Evolutionary conservation across 106 monocot species (phyloP).

Genomic region (Apostasia ramifera): DNA sequence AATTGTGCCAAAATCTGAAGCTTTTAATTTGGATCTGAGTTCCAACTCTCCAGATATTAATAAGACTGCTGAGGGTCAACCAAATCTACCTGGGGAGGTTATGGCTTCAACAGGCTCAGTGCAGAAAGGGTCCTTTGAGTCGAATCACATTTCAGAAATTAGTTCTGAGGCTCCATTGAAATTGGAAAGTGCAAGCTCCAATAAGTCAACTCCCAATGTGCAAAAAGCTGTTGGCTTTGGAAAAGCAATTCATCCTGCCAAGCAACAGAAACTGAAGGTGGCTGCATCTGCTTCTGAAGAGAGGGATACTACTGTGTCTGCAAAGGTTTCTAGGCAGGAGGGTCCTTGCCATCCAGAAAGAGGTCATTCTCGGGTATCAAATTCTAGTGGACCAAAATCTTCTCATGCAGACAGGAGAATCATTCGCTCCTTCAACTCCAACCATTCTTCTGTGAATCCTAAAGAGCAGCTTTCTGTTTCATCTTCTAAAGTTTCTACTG

Average conservation of each 20-base stretch:
- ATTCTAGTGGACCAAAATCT: conserved; percentile 27
- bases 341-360: conserved; percentile 17
- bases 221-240: conserved; percentile 17
- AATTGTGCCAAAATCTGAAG: conserved; percentile 8
- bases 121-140: conserved; percentile 13
- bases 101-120: conserved; percentile 1
- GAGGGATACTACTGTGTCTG: conserved; percentile 5
- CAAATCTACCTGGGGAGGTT: conserved; percentile 9
- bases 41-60: not conserved
- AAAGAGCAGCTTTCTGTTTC: conserved; percentile 24
- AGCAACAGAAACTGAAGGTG: conserved; percentile 32
- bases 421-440: conserved; percentile 24
- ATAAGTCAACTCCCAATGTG: not conserved
- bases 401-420: conserved; percentile 33
- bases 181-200: conserved; percentile 6
- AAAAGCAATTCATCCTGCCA: conserved; percentile 18
- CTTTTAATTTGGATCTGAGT: not conserved
- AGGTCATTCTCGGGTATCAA: conserved; percentile 16
- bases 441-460: conserved; percentile 20
- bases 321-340: conserved; percentile 8
- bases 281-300: conserved; percentile 2
- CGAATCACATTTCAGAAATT: conserved; percentile 1
- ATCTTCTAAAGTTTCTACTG: conserved; percentile 27
- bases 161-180: conserved; percentile 11
- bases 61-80: conserved; percentile 10